These are phyloP conservation scores for Suillus paluster DNA, from an alignment of 768 basidiomycete genomes.

Conservation along the genomic window DNA sequence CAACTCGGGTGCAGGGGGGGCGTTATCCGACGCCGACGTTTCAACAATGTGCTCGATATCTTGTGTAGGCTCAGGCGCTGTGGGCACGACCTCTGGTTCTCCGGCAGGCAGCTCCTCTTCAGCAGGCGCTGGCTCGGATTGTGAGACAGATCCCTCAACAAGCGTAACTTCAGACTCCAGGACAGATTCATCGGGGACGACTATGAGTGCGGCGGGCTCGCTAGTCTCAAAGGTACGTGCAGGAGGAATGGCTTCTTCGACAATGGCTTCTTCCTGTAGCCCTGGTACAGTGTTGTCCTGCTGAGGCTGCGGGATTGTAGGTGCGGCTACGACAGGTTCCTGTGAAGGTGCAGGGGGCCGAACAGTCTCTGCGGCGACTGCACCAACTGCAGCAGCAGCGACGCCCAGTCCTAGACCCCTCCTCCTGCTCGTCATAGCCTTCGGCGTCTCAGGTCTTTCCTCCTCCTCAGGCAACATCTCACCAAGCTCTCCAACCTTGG, in stretches of 20 bases:
- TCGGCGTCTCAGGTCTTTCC: slow-evolving; percentile 35
- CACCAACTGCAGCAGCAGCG: slow-evolving; percentile 26
- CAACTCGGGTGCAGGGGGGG: slow-evolving; percentile 7
- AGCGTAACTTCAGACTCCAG: not conserved
- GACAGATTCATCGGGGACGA: slow-evolving; percentile 6
- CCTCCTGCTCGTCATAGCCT: slow-evolving; percentile 34
- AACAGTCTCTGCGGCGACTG: slow-evolving; percentile 17
- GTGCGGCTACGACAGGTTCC: slow-evolving; percentile 3
- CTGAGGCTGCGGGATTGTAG: not conserved
- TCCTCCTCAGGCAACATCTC: slow-evolving; percentile 65
- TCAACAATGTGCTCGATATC: not conserved
- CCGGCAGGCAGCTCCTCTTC: not conserved
- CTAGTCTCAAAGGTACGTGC: slow-evolving; percentile 35
- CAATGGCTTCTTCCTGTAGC: not conserved
- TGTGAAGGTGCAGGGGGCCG: slow-evolving; percentile 14
- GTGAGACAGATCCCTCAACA: not conserved
- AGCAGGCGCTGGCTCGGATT: not conserved
- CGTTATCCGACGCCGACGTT: slow-evolving; percentile 7
- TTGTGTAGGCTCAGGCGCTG: not conserved
- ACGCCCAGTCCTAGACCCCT: slow-evolving; percentile 18
- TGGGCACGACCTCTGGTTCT: slow-evolving; percentile 4
- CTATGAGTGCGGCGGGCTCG: slow-evolving; percentile 29
- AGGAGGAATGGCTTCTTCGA: slow-evolving; percentile 24
- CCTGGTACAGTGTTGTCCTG: not conserved
- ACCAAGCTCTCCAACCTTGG: slow-evolving; percentile 69